Evolutionary conservation across 768 basidiomycete genomes (phyloP), one percentile per base, ranked within the genome.

Genomic region (Baorangia bicolor): DNA sequence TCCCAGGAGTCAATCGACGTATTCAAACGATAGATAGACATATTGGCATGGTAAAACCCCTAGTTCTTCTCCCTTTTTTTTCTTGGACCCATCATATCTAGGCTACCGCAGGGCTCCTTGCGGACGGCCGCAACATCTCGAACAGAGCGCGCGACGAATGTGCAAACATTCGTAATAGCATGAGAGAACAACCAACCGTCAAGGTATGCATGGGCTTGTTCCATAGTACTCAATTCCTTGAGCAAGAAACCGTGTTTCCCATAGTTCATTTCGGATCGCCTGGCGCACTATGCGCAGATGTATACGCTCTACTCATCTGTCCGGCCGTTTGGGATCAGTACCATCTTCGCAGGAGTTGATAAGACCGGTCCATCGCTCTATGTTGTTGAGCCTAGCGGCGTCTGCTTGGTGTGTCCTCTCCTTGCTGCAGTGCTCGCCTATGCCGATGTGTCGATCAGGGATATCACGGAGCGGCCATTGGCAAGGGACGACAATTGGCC

Each of bases 271-370:
- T 77, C 89, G 51, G 89, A 92, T 67, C 89, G 95, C 56, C 66
- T 99, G 42, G 87, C 90, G 2, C 80, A 84, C n/a, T 96, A 92
- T 71, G 87, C 92, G 10, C 97, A 99, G 75, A 86, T 87, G 41
- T 98, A 98, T 75, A 99, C 97, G 7, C 85, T 98, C 38, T 98
- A 98, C 75, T 98, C 95, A 2, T 98, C 95, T 23, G 96, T 98
- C 35, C 87, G 97, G 38, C 97, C 97, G 1, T 98, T 98, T 65
- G 97, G 96, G 20, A 88, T 96, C 66, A 94, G 93, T 67, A 89
- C 94, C 40, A 90, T 99, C 68, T 74, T 98, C 23, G 95, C 87
- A 40, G 85, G 89, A 21, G 83, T 95, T 11, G 96, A 98, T 76
- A 89, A 92, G 74, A 80, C 82, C 42, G 93, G 92, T 5, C 95